Conservation (phyloP, 108 stramenopile species). For the Craspedostauros australis region DNA sequence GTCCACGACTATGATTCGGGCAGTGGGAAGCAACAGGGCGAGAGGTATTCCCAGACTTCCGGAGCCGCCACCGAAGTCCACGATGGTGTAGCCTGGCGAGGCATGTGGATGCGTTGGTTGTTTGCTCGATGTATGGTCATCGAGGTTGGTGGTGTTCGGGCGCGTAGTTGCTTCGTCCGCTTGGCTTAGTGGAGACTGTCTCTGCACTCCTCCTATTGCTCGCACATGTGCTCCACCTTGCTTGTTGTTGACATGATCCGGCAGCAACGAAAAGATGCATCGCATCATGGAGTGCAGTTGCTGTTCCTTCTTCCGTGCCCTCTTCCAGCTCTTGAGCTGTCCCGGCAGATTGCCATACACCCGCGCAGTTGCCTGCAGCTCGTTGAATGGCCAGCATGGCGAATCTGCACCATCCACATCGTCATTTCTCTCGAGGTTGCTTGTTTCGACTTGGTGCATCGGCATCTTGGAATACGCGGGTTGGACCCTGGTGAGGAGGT, state of each 20-base stretch:
- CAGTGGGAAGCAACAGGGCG: slow-evolving; percentile 53
- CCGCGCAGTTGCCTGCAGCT: slow-evolving; percentile 23
- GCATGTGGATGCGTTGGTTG: not conserved
- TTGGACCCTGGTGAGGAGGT: slow-evolving; percentile 30
- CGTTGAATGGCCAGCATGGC: slow-evolving; percentile 39
- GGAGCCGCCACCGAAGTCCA: slow-evolving; percentile 74
- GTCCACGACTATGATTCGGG: slow-evolving; percentile 62
- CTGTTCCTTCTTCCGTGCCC: slow-evolving; percentile 58
- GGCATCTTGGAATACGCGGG: slow-evolving; percentile 21
- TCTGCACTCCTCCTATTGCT: not conserved
- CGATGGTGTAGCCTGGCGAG: slow-evolving; percentile 36
- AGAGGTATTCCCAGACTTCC: slow-evolving; percentile 64
- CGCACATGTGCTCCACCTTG: not conserved
- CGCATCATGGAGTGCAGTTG: slow-evolving; percentile 57
- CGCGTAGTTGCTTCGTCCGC: not conserved
- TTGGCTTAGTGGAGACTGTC: no score
- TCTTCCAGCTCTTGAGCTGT: slow-evolving; percentile 25
- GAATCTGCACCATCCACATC: not conserved
- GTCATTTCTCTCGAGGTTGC: not conserved
- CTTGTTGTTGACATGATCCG: slow-evolving; percentile 1
- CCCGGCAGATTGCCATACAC: slow-evolving; percentile 33
- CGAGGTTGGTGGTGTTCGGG: not conserved
- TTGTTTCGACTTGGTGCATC: not conserved
- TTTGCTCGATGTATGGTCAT: not conserved
- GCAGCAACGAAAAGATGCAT: slow-evolving; percentile 54